Base-by-base conservation (phyloP, 306 rosid genomes). In the Cucumis hystrix region DNA sequence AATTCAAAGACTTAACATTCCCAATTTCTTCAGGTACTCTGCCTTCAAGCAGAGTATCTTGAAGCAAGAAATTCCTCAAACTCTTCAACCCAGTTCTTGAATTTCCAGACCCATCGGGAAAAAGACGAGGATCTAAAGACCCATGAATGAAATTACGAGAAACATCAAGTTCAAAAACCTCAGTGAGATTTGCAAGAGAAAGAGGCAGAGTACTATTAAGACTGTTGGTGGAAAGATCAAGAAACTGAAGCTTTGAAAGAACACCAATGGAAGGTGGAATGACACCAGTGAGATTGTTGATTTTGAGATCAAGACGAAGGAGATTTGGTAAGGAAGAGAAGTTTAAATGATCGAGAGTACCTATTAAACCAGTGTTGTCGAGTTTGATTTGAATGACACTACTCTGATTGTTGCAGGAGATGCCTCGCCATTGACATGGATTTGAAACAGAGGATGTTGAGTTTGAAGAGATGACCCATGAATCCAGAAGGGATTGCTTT, bases 361-460 rank as follows among this genome's bases (percentile, higher is more conserved):
- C 91, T 60, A 43, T n/a, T 15, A 90, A 82, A 8, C 83, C 87
- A 2, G 88, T 81, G 58, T 23, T 23, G 17, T 59, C 90, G 47
- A 90, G 60, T 69, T 90, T 82, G 66, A 83, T 83, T 6, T 40
- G 20, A 28, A 76, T 81, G 0, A 85, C 86, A 21, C 41, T 79
- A 49, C 82, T 82, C n/a, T 20, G 54, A 3, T 77, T 58, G 62
- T 90, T 78, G 84, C 90, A 90, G 13, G 73, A 63, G 43, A 90
- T 86, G 23, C 92, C 89, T 33, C 43, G 17, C 94, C 89, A 90
- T 79, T 79, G 80, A 80, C 95, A 87, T 41, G 89, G 89, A 6
- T 17, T 82, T 28, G 57, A 75, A 69, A 73, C 80, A 64, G 76
- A 28, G 75, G 80, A 77, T 41, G 43, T 85, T 39, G 52, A 10